Conservation (phyloP, 176 grass and related monocot genomes). For the Aegilops tauschii region DNA sequence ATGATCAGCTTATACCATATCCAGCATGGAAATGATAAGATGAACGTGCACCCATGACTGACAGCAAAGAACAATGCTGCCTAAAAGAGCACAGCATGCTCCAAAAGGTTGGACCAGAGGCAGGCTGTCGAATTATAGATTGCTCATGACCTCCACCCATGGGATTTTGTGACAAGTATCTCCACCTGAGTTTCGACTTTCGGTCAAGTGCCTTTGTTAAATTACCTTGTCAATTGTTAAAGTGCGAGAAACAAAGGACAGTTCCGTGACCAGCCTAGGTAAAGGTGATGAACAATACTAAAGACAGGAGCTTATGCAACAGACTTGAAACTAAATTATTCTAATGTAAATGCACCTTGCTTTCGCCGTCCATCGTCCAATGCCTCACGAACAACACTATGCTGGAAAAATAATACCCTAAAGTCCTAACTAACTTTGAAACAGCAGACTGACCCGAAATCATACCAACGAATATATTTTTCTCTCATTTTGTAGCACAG, state of each 20-base stretch:
- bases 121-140: background rate
- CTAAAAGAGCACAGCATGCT: background rate
- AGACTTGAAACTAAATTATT: background rate
- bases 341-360: background rate
- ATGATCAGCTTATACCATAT: background rate
- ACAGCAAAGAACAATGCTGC: background rate
- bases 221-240: background rate
- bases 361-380: background rate
- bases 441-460: background rate
- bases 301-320: background rate
- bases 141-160: background rate
- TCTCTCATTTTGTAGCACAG: background rate
- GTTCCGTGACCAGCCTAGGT: background rate
- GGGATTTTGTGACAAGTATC: background rate
- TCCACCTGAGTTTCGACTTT: background rate
- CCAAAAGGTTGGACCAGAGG: background rate
- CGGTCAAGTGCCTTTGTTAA: background rate
- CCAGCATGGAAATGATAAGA: background rate
- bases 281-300: background rate
- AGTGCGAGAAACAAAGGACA: background rate
- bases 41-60: slow-evolving; percentile 14
- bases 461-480: background rate
- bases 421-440: background rate
- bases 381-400: background rate
- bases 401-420: background rate